These are phyloP conservation scores for Cyclostephanos invisitatus DNA, from an alignment of 108 stramenopile genomes.

Conservation along the genomic window DNA sequence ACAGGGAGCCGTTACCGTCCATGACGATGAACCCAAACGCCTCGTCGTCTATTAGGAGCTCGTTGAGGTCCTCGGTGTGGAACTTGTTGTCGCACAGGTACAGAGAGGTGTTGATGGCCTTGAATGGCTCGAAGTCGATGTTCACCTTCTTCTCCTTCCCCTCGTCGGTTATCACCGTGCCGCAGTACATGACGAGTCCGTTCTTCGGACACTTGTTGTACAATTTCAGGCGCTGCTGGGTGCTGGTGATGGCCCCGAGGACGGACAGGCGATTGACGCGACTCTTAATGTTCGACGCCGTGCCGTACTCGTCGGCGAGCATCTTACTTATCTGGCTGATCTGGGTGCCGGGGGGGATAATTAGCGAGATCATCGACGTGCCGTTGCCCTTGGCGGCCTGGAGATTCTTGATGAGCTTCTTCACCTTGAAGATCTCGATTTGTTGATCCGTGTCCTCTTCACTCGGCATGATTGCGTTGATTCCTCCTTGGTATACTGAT, in stretches of 20 bases:
- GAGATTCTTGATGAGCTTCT: slow-evolving; percentile 99
- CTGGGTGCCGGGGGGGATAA: slow-evolving; percentile 97
- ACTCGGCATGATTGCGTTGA: slow-evolving; percentile 24
- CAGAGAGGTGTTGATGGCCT: slow-evolving; percentile 98
- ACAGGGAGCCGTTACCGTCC: slow-evolving; percentile 99
- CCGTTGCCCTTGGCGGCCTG: slow-evolving; percentile 94
- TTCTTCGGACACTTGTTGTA: slow-evolving; percentile 92
- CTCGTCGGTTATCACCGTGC: slow-evolving; percentile 98
- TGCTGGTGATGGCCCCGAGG: slow-evolving; percentile 97
- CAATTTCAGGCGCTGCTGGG: slow-evolving; percentile 98
- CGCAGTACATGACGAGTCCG: slow-evolving; percentile 97
- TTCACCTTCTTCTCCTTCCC: slow-evolving; percentile 98
- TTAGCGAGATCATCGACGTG: slow-evolving; percentile 98
- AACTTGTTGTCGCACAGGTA: slow-evolving; percentile 99
- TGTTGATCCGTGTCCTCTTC: slow-evolving; percentile 57
- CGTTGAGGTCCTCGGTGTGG: slow-evolving; percentile 97
- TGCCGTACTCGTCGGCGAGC: slow-evolving; percentile 98
- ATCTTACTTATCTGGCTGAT: slow-evolving; percentile 95
- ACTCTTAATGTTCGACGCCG: slow-evolving; percentile 98
- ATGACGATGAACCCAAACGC: slow-evolving; percentile 99
- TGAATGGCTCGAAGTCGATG: slow-evolving; percentile 99
- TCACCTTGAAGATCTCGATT: slow-evolving; percentile 99
- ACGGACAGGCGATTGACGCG: slow-evolving; percentile 97
- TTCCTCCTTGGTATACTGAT: background rate
- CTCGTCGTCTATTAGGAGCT: slow-evolving; percentile 98